Base-by-base conservation (phyloP, 495 filamentous ascomycete species). In the Tuber magnatum region DNA sequence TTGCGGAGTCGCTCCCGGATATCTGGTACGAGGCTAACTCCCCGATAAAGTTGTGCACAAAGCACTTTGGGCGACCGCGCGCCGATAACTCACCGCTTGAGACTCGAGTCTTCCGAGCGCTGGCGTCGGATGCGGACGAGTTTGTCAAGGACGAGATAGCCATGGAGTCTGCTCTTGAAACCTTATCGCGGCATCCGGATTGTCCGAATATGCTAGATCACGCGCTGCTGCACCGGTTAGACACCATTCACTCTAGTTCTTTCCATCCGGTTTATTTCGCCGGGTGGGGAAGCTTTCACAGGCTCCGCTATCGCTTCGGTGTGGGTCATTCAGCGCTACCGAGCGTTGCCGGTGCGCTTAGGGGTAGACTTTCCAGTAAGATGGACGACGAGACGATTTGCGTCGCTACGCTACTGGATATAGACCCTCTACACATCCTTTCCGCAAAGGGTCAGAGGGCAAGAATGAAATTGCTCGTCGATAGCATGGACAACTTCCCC, bases 301-400 rank as follows among this genome's bases (percentile, higher is more conserved):
- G 41, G 8, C 71, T 73, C 22, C 71, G 71, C 22, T 46, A 73
- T 41, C 48, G 71, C n/a, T 39, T 73, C 24, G 46, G 46, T 43
- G 56, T 20, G 28, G 56, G 56, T 20, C 56, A 65, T 35, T 39
- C 35, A 2, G 28, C 35, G 6, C 44, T 73, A 1, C 35, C 46
- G 22, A 73, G 71, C n/a, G 74, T 75, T 38, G 46, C 70, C 35
- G 32, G 61, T n/a, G 39, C 74, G n/a, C 71, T 75, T 4, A 38
- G 43, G 12, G 74, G 74, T 22, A 32, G 74, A 40, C 65, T 74
- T 39, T 72, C 69, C 18, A 75, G 74, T 56, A 75, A 46, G 42
- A 74, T 76, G 74, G 74, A 74, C 14, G 74, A 76, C 43, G 74
- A 76, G 48, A 76, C 74, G 12, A 76, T 76, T 46, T 74, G 72